phyloP scores from a whole-genome alignment of 306 rosid species.

The Gillenia trifoliata region DNA sequence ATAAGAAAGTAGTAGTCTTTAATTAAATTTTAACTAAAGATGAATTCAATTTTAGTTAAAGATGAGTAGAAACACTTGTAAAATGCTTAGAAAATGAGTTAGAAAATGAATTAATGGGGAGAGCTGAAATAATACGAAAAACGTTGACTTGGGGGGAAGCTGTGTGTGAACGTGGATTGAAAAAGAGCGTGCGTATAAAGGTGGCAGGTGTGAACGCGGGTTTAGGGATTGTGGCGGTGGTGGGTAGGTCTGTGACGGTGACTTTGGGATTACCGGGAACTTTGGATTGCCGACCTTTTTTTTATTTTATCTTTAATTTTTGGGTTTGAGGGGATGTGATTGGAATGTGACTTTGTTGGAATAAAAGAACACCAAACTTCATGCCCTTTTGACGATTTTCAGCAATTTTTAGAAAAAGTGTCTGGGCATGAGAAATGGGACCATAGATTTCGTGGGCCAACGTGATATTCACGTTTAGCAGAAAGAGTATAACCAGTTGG shows the following conservation, averaged over 20 bases:
- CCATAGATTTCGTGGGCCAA: not conserved
- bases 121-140: not conserved
- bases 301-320: not conserved
- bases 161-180: not conserved
- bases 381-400: not conserved
- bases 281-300: not conserved
- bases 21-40: not conserved
- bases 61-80: not conserved
- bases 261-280: constrained; percentile 11
- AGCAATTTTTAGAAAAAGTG: not conserved
- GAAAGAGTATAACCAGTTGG: not conserved
- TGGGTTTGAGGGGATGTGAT: not conserved
- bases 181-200: not conserved
- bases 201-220: constrained; percentile 29
- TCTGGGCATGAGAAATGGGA: not conserved
- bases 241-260: constrained; percentile 31
- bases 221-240: constrained; percentile 1
- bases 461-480: not conserved
- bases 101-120: not conserved
- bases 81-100: not conserved
- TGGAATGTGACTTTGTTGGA: not conserved
- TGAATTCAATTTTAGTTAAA: not conserved
- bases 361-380: not conserved
- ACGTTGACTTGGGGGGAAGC: too few species aligned
- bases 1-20: too few species aligned